phyloP scores from a whole-genome alignment of 345 rosid genomes.

The Salix purpurea region DNA sequence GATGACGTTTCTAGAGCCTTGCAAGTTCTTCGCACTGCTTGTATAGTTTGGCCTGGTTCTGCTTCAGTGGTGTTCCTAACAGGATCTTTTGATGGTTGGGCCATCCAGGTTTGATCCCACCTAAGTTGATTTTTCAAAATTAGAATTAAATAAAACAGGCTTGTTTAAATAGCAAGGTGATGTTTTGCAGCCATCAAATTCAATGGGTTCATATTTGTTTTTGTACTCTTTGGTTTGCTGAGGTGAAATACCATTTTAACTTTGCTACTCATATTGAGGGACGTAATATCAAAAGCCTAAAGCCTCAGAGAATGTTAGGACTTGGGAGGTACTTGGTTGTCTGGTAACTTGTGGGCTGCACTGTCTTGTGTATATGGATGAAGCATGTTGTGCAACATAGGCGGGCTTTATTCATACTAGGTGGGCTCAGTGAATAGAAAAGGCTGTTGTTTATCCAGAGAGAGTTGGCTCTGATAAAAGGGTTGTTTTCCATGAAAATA shows the following conservation, averaged over 20 bases:
- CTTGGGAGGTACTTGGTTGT: background rate
- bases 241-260: background rate
- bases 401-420: background rate
- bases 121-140: background rate
- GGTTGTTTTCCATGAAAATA: background rate
- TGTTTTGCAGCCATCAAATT: background rate
- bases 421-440: background rate
- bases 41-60: conserved; percentile 78
- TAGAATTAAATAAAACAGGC: background rate
- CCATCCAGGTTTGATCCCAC: conserved; percentile 59
- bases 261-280: background rate
- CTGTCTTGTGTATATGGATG: background rate
- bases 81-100: conserved; percentile 96
- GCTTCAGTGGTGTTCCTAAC: conserved; percentile 78
- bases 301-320: background rate
- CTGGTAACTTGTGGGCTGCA: background rate
- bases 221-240: background rate
- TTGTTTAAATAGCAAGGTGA: background rate
- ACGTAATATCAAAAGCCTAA: background rate
- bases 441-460: background rate
- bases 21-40: conserved; percentile 55
- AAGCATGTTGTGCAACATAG: background rate
- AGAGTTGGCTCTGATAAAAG: background rate
- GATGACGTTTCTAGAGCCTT: conserved; percentile 63
- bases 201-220: background rate